Percentiles rank a stretch among this genome's conserved stretches.
Conservation (phyloP, 2,329 filamentous ascomycete species). For the Capronia epimyces region DNA sequence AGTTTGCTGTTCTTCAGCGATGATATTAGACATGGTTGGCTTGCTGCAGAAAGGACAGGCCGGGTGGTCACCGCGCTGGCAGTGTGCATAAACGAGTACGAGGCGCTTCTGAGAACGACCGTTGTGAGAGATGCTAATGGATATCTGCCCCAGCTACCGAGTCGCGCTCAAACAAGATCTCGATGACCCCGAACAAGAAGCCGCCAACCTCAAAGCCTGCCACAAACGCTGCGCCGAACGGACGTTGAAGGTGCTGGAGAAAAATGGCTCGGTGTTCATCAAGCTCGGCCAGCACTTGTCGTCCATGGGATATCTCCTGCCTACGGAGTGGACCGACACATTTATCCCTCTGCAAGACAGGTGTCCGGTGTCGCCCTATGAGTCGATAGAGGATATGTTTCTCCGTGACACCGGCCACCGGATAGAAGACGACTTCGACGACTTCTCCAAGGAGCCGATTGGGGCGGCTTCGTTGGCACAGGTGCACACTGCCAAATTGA, state of each 20-base stretch:
- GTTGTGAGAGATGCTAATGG: not conserved
- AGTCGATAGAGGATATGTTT: conserved; percentile 84
- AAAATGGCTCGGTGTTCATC: conserved; percentile 97
- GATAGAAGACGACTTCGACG: conserved; percentile 76
- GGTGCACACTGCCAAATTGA: conserved; percentile 81
- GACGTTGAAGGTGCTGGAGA: conserved; percentile 80
- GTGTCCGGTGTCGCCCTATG: conserved; percentile 85
- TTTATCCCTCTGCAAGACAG: conserved; percentile 95
- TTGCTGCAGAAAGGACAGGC: conserved; percentile 69
- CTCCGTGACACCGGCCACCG: conserved; percentile 71
- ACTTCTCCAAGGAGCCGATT: conserved; percentile 74
- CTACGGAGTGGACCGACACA: conserved; percentile 86
- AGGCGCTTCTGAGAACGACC: not conserved
- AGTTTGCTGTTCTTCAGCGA: conserved; percentile 45
- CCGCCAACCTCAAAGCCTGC: conserved; percentile 69
- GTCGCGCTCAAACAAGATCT: conserved; percentile 67
- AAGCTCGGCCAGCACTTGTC: conserved; percentile 95
- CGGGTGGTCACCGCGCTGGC: conserved; percentile 70
- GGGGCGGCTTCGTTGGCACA: conserved; percentile 92
- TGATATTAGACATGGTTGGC: conserved; percentile 70
- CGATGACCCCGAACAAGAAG: conserved; percentile 59
- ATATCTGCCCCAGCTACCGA: conserved; percentile 64
- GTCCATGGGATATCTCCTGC: conserved; percentile 90
- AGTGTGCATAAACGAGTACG: conserved; percentile 82
- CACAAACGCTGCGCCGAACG: conserved; percentile 89